phyloP scores from a whole-genome alignment of 495 filamentous ascomycete species.

The Penicillium malachiteum region DNA sequence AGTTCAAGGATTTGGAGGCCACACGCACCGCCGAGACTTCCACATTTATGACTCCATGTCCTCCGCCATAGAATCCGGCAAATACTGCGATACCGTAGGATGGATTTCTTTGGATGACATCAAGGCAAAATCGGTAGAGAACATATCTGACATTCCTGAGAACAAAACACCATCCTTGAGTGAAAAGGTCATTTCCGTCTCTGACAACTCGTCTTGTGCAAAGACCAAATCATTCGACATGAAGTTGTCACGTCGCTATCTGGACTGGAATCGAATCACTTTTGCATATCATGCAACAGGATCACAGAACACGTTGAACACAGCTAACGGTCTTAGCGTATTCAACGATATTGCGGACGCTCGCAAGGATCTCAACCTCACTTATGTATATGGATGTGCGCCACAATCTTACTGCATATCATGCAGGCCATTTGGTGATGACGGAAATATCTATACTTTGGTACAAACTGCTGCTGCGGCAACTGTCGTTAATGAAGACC shows the following conservation, averaged over 20 bases:
- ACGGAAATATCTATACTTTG: conserved; percentile 35
- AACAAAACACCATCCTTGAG: background rate
- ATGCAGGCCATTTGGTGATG: conserved; percentile 31
- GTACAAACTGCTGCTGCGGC: conserved; percentile 27
- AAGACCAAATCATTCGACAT: conserved; percentile 8
- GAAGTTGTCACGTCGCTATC: conserved; percentile 18
- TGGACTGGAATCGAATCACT: conserved; percentile 41
- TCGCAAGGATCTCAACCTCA: conserved; percentile 17
- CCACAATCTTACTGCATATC: conserved; percentile 39
- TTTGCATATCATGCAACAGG: conserved; percentile 38
- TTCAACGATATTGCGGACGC: background rate
- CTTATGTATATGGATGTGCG: conserved; percentile 36
- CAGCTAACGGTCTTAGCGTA: background rate
- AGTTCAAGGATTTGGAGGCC: conserved; percentile 42
- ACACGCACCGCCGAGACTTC: conserved; percentile 39
- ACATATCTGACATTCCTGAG: background rate
- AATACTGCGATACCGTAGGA: conserved; percentile 46
- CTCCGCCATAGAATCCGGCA: conserved; percentile 36
- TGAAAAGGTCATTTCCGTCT: background rate
- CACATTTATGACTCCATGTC: conserved; percentile 33
- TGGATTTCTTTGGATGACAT: conserved; percentile 43
- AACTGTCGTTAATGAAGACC: conserved; percentile 22
- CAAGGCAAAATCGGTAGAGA: conserved; percentile 2
- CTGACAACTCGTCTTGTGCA: background rate
- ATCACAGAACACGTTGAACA: conserved; percentile 23